Conservation (phyloP, 129 eudicot species). For the Deinandra increscens region DNA sequence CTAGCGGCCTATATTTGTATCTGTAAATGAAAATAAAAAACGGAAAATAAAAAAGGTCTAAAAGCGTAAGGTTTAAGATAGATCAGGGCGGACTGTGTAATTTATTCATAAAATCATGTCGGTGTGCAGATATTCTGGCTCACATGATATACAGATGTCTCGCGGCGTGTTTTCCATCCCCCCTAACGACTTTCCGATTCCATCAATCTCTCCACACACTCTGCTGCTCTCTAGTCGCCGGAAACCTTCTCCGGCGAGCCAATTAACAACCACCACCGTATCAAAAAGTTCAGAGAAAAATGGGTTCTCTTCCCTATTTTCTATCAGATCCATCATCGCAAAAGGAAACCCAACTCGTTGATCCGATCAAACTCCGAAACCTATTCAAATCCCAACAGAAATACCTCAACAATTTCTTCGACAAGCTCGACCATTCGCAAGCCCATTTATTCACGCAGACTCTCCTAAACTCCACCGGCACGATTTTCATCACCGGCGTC, state of each 20-base stretch:
- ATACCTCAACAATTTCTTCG: conserved; percentile 82
- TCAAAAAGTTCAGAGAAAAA: not conserved
- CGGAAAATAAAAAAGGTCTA: too few relatives aligned
- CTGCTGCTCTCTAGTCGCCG: conserved; percentile 18
- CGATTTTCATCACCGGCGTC: conserved; percentile 84
- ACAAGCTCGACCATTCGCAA: conserved; percentile 68
- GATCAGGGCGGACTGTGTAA: too few relatives aligned
- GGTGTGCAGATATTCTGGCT: too few relatives aligned
- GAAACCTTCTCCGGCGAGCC: conserved; percentile 32
- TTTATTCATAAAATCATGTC: too few relatives aligned
- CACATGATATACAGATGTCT: too few relatives aligned
- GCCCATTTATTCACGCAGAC: conserved; percentile 76
- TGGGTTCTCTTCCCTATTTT: conserved; percentile 51
- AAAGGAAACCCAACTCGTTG: conserved; percentile 27
- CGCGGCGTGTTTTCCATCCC: too few relatives aligned
- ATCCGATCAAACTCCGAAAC: conserved; percentile 48
- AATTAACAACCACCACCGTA: not conserved
- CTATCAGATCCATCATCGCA: conserved; percentile 15
- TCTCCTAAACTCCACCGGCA: conserved; percentile 61
- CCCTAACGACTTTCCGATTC: too few relatives aligned
- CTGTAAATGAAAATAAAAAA: too few relatives aligned
- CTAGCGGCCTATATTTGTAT: too few relatives aligned
- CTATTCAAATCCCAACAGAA: conserved; percentile 84
- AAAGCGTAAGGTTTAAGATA: too few relatives aligned
- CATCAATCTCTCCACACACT: not conserved